Conservation (phyloP, 805 yeast genomes). For the Candida patagonica region DNA sequence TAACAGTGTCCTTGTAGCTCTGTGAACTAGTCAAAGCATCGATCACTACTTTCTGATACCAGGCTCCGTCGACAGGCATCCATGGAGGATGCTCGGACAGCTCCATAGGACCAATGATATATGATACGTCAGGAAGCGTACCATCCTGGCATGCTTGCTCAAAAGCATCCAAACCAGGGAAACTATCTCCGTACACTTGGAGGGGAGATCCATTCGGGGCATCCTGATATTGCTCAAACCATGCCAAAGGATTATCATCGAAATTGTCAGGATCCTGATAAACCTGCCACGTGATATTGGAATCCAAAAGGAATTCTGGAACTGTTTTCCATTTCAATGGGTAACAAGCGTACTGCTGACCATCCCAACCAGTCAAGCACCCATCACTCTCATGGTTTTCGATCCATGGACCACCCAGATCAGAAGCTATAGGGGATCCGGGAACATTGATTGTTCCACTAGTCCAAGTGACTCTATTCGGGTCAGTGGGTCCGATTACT, state of each 20-base stretch:
- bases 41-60: constrained; percentile 19
- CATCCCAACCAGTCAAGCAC: constrained; percentile 12
- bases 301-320: constrained; percentile 17
- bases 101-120: constrained; percentile 20
- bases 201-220: constrained; percentile 10
- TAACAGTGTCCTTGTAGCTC: constrained; percentile 17
- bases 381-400: constrained; percentile 19
- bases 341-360: constrained; percentile 15
- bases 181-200: constrained; percentile 14
- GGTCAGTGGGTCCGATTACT: constrained; percentile 22
- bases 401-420: constrained; percentile 19
- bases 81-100: constrained; percentile 22
- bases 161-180: constrained; percentile 17
- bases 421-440: constrained; percentile 12
- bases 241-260: constrained; percentile 18
- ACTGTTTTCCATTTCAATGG: constrained; percentile 20
- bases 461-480: constrained; percentile 22
- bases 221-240: constrained; percentile 16
- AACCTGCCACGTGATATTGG: constrained; percentile 18
- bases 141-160: constrained; percentile 17
- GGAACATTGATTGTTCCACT: constrained; percentile 18
- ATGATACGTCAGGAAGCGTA: constrained; percentile 21
- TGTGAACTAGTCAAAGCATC: constrained; percentile 17
- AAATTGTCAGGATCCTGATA: constrained; percentile 19
- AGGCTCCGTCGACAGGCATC: constrained; percentile 19